Conservation (phyloP, 2,329 filamentous ascomycete genomes). For the Ploettnerulaceae sp. region DNA sequence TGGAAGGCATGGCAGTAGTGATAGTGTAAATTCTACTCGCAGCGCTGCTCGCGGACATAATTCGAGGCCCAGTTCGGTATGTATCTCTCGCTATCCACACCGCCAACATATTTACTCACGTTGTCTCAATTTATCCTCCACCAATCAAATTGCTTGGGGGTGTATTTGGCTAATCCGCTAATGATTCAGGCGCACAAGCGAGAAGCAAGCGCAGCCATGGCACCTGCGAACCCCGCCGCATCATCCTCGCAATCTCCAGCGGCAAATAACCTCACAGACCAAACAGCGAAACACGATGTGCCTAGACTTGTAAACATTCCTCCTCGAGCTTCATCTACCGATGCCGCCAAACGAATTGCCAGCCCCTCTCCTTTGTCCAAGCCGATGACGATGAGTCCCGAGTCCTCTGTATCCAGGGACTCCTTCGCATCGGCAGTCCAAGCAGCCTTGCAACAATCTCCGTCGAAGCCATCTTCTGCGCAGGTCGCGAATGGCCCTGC, state of each 20-base stretch:
- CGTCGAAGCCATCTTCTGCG: constrained; percentile 30
- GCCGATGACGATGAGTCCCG: constrained; percentile 58
- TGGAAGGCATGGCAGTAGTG: constrained; percentile 52
- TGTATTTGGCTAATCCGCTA: constrained; percentile 39
- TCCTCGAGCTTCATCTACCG: constrained; percentile 55
- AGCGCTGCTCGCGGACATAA: constrained; percentile 50
- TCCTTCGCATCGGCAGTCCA: constrained; percentile 36
- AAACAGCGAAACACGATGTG: constrained; percentile 49
- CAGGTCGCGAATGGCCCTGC: constrained; percentile 33
- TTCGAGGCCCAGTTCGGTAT: constrained; percentile 63
- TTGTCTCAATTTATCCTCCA: constrained; percentile 31
- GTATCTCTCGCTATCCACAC: constrained; percentile 35
- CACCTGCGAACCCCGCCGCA: constrained; percentile 41
- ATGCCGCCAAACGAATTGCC: constrained; percentile 55
- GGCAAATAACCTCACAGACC: constrained; percentile 36
- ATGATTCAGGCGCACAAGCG: constrained; percentile 56
- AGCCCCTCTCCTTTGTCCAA: constrained; percentile 72
- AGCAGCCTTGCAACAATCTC: constrained; percentile 31
- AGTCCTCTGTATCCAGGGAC: constrained; percentile 41
- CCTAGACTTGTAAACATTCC: constrained; percentile 53
- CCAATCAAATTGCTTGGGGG: constrained; percentile 27
- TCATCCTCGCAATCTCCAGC: constrained; percentile 33
- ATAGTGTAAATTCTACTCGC: constrained; percentile 56
- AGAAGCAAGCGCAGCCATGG: constrained; percentile 43
- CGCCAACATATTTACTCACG: constrained; percentile 12